phyloP scores from a whole-genome alignment of 1,284 basidiomycete species.

The Pascua sp. region DNA sequence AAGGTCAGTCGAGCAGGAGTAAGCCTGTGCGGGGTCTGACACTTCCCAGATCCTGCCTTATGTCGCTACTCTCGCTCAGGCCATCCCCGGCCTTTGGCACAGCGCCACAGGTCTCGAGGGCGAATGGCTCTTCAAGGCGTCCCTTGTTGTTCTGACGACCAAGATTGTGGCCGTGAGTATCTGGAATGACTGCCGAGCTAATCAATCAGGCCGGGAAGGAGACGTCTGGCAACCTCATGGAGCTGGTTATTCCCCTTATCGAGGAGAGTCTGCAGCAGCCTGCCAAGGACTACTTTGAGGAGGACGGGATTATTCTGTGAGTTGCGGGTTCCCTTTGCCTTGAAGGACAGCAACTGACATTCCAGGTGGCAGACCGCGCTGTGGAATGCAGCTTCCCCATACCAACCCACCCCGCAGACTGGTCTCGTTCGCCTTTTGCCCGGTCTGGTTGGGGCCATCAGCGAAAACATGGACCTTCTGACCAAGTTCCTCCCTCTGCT shows the following conservation, averaged over 20 bases:
- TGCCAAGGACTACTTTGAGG: constrained; percentile 67
- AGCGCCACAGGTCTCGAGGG: constrained; percentile 53
- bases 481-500: constrained; percentile 64
- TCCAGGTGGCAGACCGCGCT: constrained; percentile 65
- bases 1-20: constrained; percentile 49
- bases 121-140: constrained; percentile 74
- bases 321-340: constrained; percentile 5
- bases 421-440: constrained; percentile 68
- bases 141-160: constrained; percentile 67
- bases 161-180: constrained; percentile 64
- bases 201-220: constrained; percentile 31
- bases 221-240: constrained; percentile 45
- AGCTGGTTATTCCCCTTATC: constrained; percentile 66
- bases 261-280: constrained; percentile 66
- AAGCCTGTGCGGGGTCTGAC: constrained; percentile 19
- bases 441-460: constrained; percentile 59
- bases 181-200: not conserved
- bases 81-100: constrained; percentile 68
- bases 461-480: constrained; percentile 70
- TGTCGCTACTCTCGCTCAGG: constrained; percentile 61
- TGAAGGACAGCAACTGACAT: constrained; percentile 1
- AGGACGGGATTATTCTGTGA: constrained; percentile 65
- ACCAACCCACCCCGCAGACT: constrained; percentile 47
- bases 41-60: constrained; percentile 64
- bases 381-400: constrained; percentile 62